Base-by-base conservation (phyloP, 305 asterid genomes). In the Fraxinus xanthoxyloides region DNA sequence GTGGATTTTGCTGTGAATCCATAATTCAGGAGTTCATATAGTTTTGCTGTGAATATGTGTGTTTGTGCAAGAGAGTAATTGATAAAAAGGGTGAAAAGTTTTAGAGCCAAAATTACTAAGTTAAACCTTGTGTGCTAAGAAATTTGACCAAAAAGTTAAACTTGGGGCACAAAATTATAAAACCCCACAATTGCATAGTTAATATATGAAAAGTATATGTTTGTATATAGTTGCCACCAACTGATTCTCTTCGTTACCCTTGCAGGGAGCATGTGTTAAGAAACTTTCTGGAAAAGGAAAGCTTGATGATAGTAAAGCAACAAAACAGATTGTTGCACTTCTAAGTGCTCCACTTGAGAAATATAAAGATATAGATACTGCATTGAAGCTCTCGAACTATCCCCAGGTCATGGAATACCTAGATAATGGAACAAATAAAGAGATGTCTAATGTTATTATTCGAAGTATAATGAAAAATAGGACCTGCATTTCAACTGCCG, bases 261-360 rank as follows among this genome's bases (percentile, higher is more conserved):
- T 92, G 86, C 92, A 96, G 99, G 99, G 98, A 76, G 97, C 97
- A 73, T 93, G 98, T 79, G 93, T 92, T 35, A 89, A 85, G 80
- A 93, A 91, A 85, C 95, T 96, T 75, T 91, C 98, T 28, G 95
- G 94, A 79, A 91, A 88, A 86, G 98, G 93, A 87, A 93, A 91
- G 91, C 91, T 94, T 75, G 92, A 89, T 77, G 98, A 96, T 85
- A 88, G 85, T 87, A 91, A 92, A 88, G 97, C 97, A 79, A 93
- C 96, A 77, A 94, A 93, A 88, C 97, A 90, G 90, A 91, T 96
- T 79, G 96, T 96, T 86, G 93, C 97, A 72, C 95, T 96, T 86
- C 90, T 94, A 81, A 96, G 98, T 89, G 98, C 99, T 84, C 98
- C 99, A n/a, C 90, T 96, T 75, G 94, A 92, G 81, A 96, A 94